Conservation (phyloP, 2,329 filamentous ascomycete genomes). For the Colletotrichum coccodes region DNA sequence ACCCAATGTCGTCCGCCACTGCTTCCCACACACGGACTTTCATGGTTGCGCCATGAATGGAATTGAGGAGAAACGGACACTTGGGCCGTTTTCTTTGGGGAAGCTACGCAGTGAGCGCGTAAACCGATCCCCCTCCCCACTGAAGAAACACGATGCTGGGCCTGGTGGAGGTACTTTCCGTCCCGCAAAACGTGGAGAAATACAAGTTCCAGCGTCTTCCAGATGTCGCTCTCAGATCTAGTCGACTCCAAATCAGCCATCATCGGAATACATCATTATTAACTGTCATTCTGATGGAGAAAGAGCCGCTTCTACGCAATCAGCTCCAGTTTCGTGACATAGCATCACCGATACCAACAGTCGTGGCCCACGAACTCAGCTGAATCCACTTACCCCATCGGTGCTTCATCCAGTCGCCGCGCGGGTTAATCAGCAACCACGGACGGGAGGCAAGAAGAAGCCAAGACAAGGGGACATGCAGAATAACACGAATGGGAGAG, state of each 20-base stretch:
- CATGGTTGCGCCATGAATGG: neutral
- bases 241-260: neutral
- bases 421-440: neutral
- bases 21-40: neutral
- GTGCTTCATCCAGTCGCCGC: neutral
- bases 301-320: neutral
- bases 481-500: neutral
- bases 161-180: constrained; percentile 3
- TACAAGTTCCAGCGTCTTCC: constrained; percentile 20
- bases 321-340: neutral
- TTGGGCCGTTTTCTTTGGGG: neutral
- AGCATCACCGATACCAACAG: neutral
- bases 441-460: neutral
- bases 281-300: neutral
- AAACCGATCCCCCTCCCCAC: neutral
- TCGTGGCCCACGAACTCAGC: neutral
- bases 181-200: neutral
- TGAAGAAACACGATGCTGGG: constrained; percentile 1
- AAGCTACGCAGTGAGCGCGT: too few relatives aligned
- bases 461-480: neutral
- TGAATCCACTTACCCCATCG: neutral
- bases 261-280: constrained; percentile 10
- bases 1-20: neutral
- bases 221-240: neutral
- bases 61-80: neutral